A percentile compares a stretch with the other conserved stretches of the same genome.
Evolutionary conservation across 257 asterid genomes (phyloP).

Genomic region (Vinca minor): DNA sequence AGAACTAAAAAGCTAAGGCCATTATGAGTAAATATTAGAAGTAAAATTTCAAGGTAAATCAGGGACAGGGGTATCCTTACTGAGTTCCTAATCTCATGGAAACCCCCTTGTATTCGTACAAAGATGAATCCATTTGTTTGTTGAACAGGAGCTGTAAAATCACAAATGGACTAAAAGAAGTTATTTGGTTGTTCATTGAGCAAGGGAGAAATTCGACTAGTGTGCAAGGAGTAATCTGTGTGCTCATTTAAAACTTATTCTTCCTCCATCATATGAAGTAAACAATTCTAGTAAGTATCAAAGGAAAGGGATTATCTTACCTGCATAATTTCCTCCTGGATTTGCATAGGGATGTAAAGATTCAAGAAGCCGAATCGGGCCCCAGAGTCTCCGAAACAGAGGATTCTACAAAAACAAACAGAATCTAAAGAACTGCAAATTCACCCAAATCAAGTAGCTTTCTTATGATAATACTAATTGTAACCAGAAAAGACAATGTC

Average conservation of each 20-base stretch:
- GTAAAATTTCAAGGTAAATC: background rate
- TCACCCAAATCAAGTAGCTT: background rate
- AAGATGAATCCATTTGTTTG: slow-evolving; percentile 61
- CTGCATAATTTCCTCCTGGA: slow-evolving; percentile 72
- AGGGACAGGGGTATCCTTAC: slow-evolving; percentile 35
- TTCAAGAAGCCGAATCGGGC: slow-evolving; percentile 68
- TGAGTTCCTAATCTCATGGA: slow-evolving; percentile 89
- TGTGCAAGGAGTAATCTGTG: background rate
- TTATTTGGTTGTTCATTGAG: background rate
- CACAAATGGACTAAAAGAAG: slow-evolving; percentile 6
- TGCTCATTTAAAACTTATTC: background rate
- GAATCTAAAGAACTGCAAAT: slow-evolving; percentile 7
- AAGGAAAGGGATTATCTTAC: slow-evolving; percentile 50
- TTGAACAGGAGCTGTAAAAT: slow-evolving; percentile 55
- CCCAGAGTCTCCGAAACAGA: slow-evolving; percentile 73
- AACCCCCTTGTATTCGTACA: slow-evolving; percentile 88
- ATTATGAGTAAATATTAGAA: background rate
- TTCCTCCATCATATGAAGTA: background rate
- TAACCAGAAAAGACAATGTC: background rate
- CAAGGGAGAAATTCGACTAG: background rate
- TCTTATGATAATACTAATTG: background rate
- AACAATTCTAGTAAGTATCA: slow-evolving; percentile 9
- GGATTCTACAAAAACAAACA: slow-evolving; percentile 43
- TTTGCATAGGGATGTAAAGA: slow-evolving; percentile 70
- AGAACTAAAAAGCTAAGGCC: background rate